These are phyloP conservation scores for slime mould (Dictyostelium discoideum) DNA, from an alignment of 78 protist genomes.

Conservation along the genomic window DNA sequence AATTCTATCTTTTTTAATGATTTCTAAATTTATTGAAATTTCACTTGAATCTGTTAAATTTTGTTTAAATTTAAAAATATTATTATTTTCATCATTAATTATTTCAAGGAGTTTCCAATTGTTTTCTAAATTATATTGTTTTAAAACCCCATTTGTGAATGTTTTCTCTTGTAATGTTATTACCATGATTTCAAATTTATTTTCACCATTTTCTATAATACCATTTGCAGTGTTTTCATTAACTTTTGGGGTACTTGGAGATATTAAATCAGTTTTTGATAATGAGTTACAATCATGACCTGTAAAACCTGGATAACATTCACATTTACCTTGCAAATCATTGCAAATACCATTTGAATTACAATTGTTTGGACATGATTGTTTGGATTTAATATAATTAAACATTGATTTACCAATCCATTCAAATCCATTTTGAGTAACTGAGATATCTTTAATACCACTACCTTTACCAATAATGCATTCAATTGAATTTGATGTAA, in stretches of 20 bases:
- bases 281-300: background rate
- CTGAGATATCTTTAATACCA: background rate
- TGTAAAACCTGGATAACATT: background rate
- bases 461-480: background rate
- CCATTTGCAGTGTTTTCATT: background rate
- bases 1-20: background rate
- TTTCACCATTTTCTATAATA: background rate
- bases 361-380: background rate
- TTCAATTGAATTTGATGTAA: background rate
- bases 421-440: background rate
- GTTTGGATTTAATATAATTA: background rate
- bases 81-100: background rate
- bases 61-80: background rate
- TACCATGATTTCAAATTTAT: background rate
- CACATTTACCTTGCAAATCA: background rate
- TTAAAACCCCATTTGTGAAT: background rate
- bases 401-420: background rate
- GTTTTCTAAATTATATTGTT: background rate
- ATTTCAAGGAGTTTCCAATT: background rate
- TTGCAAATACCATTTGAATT: background rate
- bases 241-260: too few species aligned
- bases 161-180: background rate
- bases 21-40: background rate
- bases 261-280: background rate
- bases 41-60: background rate